phyloP scores from a whole-genome alignment of 2,329 filamentous ascomycete genomes.

The Plectosphaerella plurivora region DNA sequence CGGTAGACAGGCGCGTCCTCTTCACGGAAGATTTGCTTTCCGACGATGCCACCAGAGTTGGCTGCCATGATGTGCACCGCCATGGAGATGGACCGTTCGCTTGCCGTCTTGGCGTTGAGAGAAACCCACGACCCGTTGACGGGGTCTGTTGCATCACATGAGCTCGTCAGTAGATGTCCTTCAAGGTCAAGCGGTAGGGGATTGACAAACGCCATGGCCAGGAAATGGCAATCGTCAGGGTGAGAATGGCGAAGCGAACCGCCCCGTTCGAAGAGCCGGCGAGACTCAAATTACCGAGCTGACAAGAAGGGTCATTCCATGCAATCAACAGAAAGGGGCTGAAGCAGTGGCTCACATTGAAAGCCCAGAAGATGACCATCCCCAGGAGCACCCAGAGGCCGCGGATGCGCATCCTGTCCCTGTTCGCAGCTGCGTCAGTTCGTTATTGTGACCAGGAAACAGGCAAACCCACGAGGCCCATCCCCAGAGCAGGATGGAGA shows the following conservation, averaged over 20 bases:
- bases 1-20: conserved; percentile 22
- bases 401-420: conserved; percentile 15
- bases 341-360: conserved; percentile 45
- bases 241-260: conserved; percentile 19
- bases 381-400: conserved; percentile 21
- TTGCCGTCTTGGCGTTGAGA: conserved; percentile 19
- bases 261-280: background rate
- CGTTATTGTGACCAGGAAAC: background rate
- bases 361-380: conserved; percentile 19
- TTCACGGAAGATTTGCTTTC: conserved; percentile 22
- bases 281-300: background rate
- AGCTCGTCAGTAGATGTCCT: too few relatives aligned
- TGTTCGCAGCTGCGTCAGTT: conserved; percentile 4
- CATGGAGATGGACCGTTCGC: conserved; percentile 24
- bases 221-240: conserved; percentile 17
- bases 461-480: conserved; percentile 11
- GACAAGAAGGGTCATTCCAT: too few relatives aligned
- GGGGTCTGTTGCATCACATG: conserved; percentile 7
- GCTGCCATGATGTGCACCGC: conserved; percentile 27
- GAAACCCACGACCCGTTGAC: conserved; percentile 24
- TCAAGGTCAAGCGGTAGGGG: background rate
- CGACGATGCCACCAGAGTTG: conserved; percentile 23
- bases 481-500: conserved; percentile 27
- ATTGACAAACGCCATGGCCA: conserved; percentile 22
- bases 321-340: too few relatives aligned